phyloP scores from a whole-genome alignment of 148 eudicot genomes.

The Suaeda aralocaspica region DNA sequence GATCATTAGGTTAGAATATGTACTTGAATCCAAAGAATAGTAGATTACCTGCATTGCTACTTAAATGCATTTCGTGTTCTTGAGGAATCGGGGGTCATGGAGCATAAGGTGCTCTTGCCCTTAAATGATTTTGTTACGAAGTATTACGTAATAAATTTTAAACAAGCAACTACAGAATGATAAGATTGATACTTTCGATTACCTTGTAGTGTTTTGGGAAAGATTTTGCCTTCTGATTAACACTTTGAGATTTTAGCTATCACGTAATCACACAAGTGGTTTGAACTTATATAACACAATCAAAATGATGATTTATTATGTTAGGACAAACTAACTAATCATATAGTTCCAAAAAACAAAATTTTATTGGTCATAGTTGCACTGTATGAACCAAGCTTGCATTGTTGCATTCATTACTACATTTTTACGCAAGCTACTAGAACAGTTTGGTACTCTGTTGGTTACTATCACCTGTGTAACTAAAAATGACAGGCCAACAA shows the following conservation, averaged over 20 bases:
- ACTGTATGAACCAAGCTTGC: background rate
- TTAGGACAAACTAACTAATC: background rate
- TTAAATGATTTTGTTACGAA: no score
- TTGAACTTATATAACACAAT: background rate
- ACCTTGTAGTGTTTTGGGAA: background rate
- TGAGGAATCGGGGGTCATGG: background rate
- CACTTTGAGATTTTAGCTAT: no score
- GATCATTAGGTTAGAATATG: background rate
- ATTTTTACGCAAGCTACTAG: no score
- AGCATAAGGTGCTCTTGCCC: background rate
- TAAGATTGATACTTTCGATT: background rate
- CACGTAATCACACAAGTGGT: background rate
- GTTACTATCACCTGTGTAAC: background rate
- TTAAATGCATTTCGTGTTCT: no score
- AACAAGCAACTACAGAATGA: background rate
- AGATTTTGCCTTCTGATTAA: no score
- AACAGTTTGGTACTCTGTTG: background rate
- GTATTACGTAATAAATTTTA: background rate
- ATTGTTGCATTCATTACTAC: no score
- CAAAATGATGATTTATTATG: background rate
- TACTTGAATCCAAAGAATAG: slow-evolving; percentile 9
- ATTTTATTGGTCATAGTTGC: background rate
- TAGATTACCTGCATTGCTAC: slow-evolving; percentile 11
- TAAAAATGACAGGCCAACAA: slow-evolving; percentile 19
- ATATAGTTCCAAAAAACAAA: background rate